A percentile compares a stretch with the other conserved stretches of the same genome.
Evolutionary conservation across 768 basidiomycete species (phyloP).

Genomic region (Suillus bovinus): DNA sequence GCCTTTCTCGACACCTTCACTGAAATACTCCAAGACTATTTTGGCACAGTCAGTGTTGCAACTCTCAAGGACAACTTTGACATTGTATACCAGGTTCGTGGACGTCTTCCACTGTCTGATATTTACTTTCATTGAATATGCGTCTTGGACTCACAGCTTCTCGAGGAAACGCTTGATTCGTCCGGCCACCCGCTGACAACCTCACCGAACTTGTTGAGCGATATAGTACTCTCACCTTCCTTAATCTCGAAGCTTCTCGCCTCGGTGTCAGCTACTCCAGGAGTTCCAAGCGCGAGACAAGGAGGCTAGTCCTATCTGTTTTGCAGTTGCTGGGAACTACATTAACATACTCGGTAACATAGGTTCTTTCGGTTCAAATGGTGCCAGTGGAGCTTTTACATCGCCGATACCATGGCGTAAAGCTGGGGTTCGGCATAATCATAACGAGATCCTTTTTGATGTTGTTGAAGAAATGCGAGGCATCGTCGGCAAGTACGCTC

Average conservation of each 20-base stretch:
- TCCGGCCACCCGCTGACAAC: constrained; percentile 93
- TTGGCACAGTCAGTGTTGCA: constrained; percentile 79
- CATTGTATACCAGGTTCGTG: constrained; percentile 84
- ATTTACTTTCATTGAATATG: background rate
- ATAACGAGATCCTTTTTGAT: constrained; percentile 94
- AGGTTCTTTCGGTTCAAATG: constrained; percentile 37
- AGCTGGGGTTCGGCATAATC: constrained; percentile 76
- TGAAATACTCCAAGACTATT: constrained; percentile 82
- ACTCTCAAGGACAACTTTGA: constrained; percentile 92
- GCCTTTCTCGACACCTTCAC: constrained; percentile 85
- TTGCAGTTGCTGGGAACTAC: background rate
- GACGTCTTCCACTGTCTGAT: background rate
- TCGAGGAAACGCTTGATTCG: constrained; percentile 94
- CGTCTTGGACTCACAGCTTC: constrained; percentile 53
- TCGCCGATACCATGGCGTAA: constrained; percentile 95
- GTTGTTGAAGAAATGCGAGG: constrained; percentile 77
- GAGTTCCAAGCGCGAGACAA: constrained; percentile 26
- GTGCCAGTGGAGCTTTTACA: constrained; percentile 59
- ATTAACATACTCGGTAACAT: background rate
- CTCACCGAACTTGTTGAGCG: constrained; percentile 83
- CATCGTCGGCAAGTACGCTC: constrained; percentile 31
- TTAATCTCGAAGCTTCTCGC: constrained; percentile 72
- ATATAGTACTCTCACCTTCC: constrained; percentile 92
- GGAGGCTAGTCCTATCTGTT: constrained; percentile 21
- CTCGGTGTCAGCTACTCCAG: constrained; percentile 28